Evolutionary conservation across 208 protist species (phyloP).

Genomic region (Crithidia thermophila): DNA sequence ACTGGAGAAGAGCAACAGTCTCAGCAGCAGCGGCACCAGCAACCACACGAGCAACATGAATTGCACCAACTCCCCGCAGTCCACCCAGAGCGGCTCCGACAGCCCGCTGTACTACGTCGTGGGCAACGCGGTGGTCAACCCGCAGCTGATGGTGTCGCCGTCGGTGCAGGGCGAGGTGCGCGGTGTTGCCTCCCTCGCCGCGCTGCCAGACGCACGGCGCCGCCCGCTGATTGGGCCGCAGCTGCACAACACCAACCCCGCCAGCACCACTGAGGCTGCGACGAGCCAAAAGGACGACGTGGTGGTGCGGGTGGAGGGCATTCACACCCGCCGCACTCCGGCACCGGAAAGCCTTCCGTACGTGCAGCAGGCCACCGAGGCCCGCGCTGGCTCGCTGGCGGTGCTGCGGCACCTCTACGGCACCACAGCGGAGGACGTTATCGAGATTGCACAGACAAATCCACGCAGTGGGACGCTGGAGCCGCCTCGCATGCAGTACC

Average conservation of each 20-base stretch:
- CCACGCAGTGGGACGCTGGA: conserved; percentile 18
- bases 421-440: conserved; percentile 47
- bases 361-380: conserved; percentile 16
- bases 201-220: conserved; percentile 27
- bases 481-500: conserved; percentile 30
- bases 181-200: conserved; percentile 23
- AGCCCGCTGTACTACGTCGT: conserved; percentile 43
- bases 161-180: conserved; percentile 51
- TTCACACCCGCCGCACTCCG: conserved; percentile 5
- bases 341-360: conserved; percentile 2
- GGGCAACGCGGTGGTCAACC: conserved; percentile 61
- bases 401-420: conserved; percentile 48
- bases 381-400: conserved; percentile 18
- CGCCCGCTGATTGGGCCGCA: conserved; percentile 21
- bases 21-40: not conserved
- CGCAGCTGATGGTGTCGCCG: conserved; percentile 49
- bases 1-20: not conserved
- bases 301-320: conserved; percentile 11
- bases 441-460: conserved; percentile 27
- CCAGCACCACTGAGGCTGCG: not conserved
- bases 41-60: not conserved
- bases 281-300: not conserved
- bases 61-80: not conserved
- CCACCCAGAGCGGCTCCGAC: not conserved
- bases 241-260: conserved; percentile 20